These are phyloP conservation scores for Silene uniflora DNA, from an alignment of 148 eudicot genomes.

Conservation along the genomic window DNA sequence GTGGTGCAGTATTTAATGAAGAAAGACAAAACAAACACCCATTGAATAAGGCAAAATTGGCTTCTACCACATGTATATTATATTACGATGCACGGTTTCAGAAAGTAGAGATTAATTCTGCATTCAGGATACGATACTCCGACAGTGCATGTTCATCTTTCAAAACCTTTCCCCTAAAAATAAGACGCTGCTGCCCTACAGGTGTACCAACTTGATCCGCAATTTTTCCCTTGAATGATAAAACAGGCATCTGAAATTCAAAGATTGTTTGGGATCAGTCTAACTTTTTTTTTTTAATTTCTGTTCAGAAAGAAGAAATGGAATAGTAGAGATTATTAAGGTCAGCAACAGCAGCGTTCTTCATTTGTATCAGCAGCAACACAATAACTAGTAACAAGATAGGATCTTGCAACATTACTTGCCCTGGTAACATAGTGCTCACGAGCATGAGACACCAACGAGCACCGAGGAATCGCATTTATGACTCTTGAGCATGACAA, in stretches of 20 bases:
- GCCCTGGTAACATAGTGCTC: neutral
- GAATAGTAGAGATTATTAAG: neutral
- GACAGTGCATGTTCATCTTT: conserved; percentile 81
- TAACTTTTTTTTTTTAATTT: conserved; percentile 3
- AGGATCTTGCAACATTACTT: neutral
- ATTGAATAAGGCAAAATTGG: too few species aligned
- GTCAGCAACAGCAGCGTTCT: neutral
- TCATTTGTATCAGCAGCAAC: neutral
- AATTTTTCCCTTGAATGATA: conserved; percentile 72
- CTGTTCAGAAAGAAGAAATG: neutral
- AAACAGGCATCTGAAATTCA: conserved; percentile 58
- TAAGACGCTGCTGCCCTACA: conserved; percentile 81
- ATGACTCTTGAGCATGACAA: neutral
- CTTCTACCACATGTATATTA: neutral
- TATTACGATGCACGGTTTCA: neutral
- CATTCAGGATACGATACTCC: conserved; percentile 76
- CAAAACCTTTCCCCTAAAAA: conserved; percentile 88
- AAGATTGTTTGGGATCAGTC: conserved; percentile 9
- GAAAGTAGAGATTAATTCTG: conserved; percentile 1
- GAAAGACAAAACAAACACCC: neutral
- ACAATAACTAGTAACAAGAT: neutral
- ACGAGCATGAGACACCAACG: neutral
- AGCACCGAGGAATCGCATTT: neutral
- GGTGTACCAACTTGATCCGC: conserved; percentile 74
- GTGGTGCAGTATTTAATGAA: too few species aligned